Conservation (phyloP, 2,329 filamentous ascomycete genomes). For the Cadophora gregata region DNA sequence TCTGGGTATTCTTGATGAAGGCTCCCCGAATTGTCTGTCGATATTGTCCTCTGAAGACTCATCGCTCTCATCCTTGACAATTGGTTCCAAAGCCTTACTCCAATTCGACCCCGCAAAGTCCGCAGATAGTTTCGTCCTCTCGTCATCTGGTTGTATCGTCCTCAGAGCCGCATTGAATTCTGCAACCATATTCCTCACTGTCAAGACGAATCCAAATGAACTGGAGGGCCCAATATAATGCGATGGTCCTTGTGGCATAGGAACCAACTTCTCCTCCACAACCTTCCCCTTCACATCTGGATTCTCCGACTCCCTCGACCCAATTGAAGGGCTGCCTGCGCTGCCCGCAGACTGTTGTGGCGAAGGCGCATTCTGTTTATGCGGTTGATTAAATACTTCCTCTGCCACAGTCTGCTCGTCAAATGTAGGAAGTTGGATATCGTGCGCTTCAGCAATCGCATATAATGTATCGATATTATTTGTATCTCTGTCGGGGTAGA, state of each 20-base stretch:
- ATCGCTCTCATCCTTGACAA: conserved; percentile 39
- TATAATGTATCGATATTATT: conserved; percentile 49
- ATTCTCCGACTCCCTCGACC: conserved; percentile 31
- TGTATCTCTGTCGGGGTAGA: conserved; percentile 49
- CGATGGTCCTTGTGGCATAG: conserved; percentile 38
- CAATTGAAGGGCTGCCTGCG: conserved; percentile 29
- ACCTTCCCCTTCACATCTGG: conserved; percentile 23
- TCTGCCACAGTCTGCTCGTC: conserved; percentile 36
- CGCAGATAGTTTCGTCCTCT: conserved; percentile 36
- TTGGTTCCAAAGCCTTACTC: conserved; percentile 42
- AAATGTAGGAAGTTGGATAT: conserved; percentile 47
- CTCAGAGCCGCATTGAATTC: conserved; percentile 39
- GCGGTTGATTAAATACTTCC: conserved; percentile 38
- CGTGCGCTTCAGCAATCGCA: conserved; percentile 47
- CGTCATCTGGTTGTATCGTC: conserved; percentile 36
- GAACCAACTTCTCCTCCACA: conserved; percentile 40
- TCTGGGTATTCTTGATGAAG: conserved; percentile 16
- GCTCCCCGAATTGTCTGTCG: conserved; percentile 17
- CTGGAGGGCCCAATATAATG: conserved; percentile 44
- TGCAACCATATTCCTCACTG: conserved; percentile 41
- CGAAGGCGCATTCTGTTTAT: conserved; percentile 25
- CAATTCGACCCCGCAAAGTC: conserved; percentile 41
- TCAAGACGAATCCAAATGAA: conserved; percentile 43
- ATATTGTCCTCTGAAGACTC: conserved; percentile 35
- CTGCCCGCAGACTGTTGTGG: conserved; percentile 31